These are phyloP conservation scores for Aspergillus aculeatinus DNA, from an alignment of 2,329 filamentous ascomycete species.

Conservation along the genomic window DNA sequence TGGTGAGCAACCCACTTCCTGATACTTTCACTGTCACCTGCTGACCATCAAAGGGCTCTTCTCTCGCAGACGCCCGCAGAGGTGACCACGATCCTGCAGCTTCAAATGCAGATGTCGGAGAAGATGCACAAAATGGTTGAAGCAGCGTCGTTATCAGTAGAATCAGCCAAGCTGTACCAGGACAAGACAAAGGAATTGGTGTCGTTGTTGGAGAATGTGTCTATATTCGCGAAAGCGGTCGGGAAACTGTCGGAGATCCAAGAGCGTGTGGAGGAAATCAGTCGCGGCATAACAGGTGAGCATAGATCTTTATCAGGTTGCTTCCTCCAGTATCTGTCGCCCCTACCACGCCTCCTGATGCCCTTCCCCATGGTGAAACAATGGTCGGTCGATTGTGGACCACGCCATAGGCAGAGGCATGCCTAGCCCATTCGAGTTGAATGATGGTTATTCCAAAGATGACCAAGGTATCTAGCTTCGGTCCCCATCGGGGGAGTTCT, in stretches of 20 bases:
- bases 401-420: too few relatives aligned
- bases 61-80: not conserved
- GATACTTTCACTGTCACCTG: not conserved
- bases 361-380: too few relatives aligned
- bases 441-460: too few relatives aligned
- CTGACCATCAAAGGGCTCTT: not conserved
- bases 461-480: too few relatives aligned
- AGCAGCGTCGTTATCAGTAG: not conserved
- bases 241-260: not conserved
- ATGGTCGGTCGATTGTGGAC: too few relatives aligned
- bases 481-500: too few relatives aligned
- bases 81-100: not conserved
- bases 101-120: not conserved
- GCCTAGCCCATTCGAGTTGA: too few relatives aligned
- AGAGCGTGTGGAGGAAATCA: not conserved
- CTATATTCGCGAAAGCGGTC: not conserved
- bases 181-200: not conserved
- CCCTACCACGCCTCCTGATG: too few relatives aligned
- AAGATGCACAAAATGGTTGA: not conserved
- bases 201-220: not conserved
- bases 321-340: too few relatives aligned
- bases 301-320: not conserved
- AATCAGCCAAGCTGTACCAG: not conserved
- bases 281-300: not conserved
- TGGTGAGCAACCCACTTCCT: not conserved